Percentiles rank a stretch among this genome's conserved stretches.
Evolutionary conservation across 2,329 filamentous ascomycete species (phyloP).

Genomic region (Trichoderma cornu-damae): DNA sequence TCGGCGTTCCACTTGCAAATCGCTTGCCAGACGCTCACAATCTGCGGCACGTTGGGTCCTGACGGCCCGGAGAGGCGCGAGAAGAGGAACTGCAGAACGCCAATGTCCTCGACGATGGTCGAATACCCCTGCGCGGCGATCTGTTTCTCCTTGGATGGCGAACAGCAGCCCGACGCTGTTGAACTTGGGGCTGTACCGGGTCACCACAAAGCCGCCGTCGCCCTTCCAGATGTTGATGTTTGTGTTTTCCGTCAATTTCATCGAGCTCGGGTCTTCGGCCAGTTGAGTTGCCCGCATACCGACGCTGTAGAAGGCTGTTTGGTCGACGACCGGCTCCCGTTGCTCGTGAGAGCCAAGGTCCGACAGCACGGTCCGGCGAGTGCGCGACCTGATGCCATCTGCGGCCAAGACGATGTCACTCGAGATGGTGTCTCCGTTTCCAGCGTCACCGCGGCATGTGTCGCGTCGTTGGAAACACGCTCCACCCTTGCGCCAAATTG

Average conservation of each 20-base stretch:
- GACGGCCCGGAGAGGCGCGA: neutral
- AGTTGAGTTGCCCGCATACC: conserved; percentile 14
- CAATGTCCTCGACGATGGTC: conserved; percentile 19
- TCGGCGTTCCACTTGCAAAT: conserved; percentile 21
- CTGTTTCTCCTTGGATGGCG: conserved; percentile 21
- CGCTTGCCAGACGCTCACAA: conserved; percentile 20
- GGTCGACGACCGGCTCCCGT: conserved; percentile 21
- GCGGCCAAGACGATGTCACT: conserved; percentile 10
- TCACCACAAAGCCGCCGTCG: conserved; percentile 20
- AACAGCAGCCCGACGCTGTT: conserved; percentile 19
- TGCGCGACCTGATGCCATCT: conserved; percentile 18
- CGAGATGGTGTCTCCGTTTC: conserved; percentile 1
- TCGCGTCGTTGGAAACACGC: neutral
- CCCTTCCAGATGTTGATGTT: conserved; percentile 24
- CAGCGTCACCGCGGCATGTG: conserved; percentile 2
- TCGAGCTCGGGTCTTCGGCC: neutral
- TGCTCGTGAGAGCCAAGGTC: conserved; percentile 6
- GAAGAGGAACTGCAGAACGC: conserved; percentile 11
- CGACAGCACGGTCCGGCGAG: conserved; percentile 11
- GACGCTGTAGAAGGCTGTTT: conserved; percentile 22
- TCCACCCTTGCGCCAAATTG: neutral
- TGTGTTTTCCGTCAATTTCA: conserved; percentile 20
- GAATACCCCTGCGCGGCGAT: conserved; percentile 19
- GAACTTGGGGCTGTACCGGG: conserved; percentile 21
- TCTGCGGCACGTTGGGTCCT: neutral